These are phyloP conservation scores for Salix koriyanagi DNA, from an alignment of 345 rosid species.

Conservation along the genomic window DNA sequence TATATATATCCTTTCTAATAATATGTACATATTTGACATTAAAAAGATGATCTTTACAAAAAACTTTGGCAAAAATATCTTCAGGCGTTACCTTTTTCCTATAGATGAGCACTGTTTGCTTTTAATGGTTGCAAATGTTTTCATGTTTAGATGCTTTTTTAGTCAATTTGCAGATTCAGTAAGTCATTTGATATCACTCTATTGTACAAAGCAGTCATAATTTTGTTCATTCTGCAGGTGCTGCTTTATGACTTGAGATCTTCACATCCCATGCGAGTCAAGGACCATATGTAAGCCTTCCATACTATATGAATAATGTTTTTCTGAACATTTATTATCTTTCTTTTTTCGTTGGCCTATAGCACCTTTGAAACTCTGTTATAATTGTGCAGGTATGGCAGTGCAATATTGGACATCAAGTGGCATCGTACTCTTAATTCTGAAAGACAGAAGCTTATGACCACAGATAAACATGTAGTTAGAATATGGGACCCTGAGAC, in stretches of 20 bases:
- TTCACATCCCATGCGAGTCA: conserved; percentile 66
- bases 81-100: neutral
- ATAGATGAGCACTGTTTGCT: neutral
- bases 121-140: no score
- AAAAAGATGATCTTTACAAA: neutral
- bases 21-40: no score
- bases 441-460: conserved; percentile 60
- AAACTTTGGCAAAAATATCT: neutral
- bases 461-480: conserved; percentile 79
- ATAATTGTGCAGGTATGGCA: conserved; percentile 62
- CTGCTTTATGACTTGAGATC: conserved; percentile 87
- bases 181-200: neutral
- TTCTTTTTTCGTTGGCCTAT: neutral
- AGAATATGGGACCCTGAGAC: conserved; percentile 97
- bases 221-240: conserved; percentile 49
- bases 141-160: neutral
- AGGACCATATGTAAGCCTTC: conserved; percentile 85
- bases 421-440: conserved; percentile 85
- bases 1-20: no score
- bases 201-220: neutral
- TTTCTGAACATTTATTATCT: neutral
- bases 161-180: neutral
- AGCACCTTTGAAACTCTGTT: conserved; percentile 6
- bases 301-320: neutral
- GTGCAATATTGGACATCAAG: conserved; percentile 82